Conservation (phyloP, 768 basidiomycete genomes). For the Amanita subjunquillea region DNA sequence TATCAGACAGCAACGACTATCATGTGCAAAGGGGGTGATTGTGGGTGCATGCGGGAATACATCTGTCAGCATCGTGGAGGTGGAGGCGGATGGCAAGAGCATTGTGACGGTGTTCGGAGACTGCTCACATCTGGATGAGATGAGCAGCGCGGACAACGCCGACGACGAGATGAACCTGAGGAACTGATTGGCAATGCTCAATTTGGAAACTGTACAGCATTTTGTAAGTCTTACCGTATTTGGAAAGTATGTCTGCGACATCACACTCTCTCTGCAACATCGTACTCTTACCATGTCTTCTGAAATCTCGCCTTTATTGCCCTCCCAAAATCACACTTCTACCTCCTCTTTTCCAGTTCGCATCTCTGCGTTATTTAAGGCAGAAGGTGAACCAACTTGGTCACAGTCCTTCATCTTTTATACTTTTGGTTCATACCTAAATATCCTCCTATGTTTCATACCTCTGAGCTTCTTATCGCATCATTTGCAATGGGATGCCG, state of each 20-base stretch:
- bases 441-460: conserved; percentile 70
- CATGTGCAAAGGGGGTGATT: conserved; percentile 23
- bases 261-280: conserved; percentile 10
- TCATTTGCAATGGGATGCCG: conserved; percentile 64
- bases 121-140: conserved; percentile 35
- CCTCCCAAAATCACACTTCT: conserved; percentile 23
- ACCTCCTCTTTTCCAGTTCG: conserved; percentile 17
- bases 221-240: background rate
- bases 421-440: conserved; percentile 58
- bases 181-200: background rate
- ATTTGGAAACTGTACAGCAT: background rate
- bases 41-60: conserved; percentile 36
- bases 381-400: conserved; percentile 60
- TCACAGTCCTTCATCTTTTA: conserved; percentile 46
- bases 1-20: conserved; percentile 27
- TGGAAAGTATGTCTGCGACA: background rate
- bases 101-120: conserved; percentile 44
- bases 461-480: conserved; percentile 64
- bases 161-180: conserved; percentile 35
- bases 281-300: conserved; percentile 16
- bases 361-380: conserved; percentile 32
- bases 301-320: conserved; percentile 40
- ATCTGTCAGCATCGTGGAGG: conserved; percentile 50
- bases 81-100: conserved; percentile 27
- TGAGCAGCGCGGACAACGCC: conserved; percentile 34